Evolutionary conservation across 352 stramenopile species (phyloP), one percentile per base, ranked within the genome.

Genomic region (Globisporangium nodosum): DNA sequence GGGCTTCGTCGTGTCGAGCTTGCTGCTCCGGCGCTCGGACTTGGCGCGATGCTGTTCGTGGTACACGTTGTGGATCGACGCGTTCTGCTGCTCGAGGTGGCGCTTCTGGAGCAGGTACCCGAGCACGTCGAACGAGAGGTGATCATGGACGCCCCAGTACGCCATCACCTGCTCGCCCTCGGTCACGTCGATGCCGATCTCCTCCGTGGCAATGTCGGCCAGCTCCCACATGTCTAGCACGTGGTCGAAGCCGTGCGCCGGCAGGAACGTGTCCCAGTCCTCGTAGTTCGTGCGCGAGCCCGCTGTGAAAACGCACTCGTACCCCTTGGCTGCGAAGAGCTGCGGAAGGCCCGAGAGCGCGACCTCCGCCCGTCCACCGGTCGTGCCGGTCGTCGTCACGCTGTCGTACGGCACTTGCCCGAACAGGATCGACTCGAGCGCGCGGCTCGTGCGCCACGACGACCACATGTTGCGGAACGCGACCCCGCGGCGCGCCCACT

Each of bases 71-170:
- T 58, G 20, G 9, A 54, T 31, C 35, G 61, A 60, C 7, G 16
- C 15, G 43, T 64, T 60, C 46, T 24, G 24, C 43, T 61, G 63
- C 5, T 48, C 48, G 3, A 51, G 18, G 30, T 70, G 55, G 21
- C 60, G 63, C 49, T 75, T 75, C 40, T 78, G 70, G 49, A 87
- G 58, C 45, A 87, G 56, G 45, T 82, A 65, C 0, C 67, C 74
- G 31, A 89, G 59, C 18, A 82, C 73, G 11, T 76, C 72, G 60
- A 86, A 86, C 48, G 74, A 80, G 30, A 88, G 31, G 58, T 90
- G 77, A 45, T 90, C 80, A 57, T 90, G 80, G 52, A 90, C 64
- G 11, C 80, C 80, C 80, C 80, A 90, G 63, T 78, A 84, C 5
- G 69, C 68, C 69, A 85, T 81, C 59, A 82, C 66, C 60, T 79